Conservation (phyloP, 2,329 filamentous ascomycete genomes). For the Microsporum audouinii region DNA sequence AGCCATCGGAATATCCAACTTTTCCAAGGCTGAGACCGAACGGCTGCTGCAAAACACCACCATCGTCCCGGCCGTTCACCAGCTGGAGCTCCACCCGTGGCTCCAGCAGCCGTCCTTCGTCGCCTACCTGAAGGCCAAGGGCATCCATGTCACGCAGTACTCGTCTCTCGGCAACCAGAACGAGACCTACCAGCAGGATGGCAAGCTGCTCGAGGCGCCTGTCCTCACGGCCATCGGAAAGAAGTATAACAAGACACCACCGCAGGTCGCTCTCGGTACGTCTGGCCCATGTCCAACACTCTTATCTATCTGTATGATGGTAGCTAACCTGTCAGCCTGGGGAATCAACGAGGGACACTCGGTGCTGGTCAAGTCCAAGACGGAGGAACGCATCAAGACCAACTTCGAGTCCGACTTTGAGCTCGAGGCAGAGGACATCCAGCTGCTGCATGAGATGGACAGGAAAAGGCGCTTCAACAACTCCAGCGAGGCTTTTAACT, state of each 20-base stretch:
- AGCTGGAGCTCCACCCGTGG: slow-evolving; percentile 45
- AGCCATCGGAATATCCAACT: slow-evolving; percentile 52
- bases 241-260: slow-evolving; percentile 41
- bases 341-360: slow-evolving; percentile 41
- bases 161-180: slow-evolving; percentile 47
- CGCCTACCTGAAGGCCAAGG: slow-evolving; percentile 39
- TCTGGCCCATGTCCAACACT: neutral
- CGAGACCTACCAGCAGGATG: slow-evolving; percentile 35
- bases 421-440: slow-evolving; percentile 46
- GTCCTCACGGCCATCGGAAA: slow-evolving; percentile 41
- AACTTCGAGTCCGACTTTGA: slow-evolving; percentile 46
- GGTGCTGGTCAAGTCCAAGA: slow-evolving; percentile 45
- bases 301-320: neutral
- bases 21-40: slow-evolving; percentile 13
- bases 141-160: slow-evolving; percentile 46
- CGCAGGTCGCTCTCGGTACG: slow-evolving; percentile 41
- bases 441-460: slow-evolving; percentile 45
- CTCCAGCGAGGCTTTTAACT: slow-evolving; percentile 44
- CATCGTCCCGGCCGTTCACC: slow-evolving; percentile 39
- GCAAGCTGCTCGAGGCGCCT: slow-evolving; percentile 42
- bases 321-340: slow-evolving; percentile 34
- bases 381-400: slow-evolving; percentile 30
- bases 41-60: slow-evolving; percentile 18
- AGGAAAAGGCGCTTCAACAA: slow-evolving; percentile 55
- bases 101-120: slow-evolving; percentile 40